Base-by-base conservation (phyloP, 2,329 filamentous ascomycete species). In the Penicillium sp. region DNA sequence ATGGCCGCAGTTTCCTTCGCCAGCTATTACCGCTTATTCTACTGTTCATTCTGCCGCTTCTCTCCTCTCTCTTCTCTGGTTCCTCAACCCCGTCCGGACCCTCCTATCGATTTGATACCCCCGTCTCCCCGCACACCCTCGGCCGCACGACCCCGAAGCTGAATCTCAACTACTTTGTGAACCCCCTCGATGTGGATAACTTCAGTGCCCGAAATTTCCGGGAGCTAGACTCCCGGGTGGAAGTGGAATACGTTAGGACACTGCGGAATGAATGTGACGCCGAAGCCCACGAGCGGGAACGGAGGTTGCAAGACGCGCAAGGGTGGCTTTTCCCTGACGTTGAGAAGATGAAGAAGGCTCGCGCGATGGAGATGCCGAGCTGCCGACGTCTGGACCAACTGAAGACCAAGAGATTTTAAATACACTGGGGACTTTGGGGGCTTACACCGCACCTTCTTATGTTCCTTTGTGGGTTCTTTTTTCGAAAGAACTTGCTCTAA, bases 301-400 rank as follows among this genome's bases (percentile, higher is more conserved):
- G 85, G 61, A 78, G 91, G 73, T 79, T 86, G 59, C 86, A 96
- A 61, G 87, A 90, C 45, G 91, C 92, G 0, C 85, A 89, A 65
- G 92, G 92, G 4, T 96, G 91, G 88, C 91, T 96, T 69, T 91
- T 85, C 72, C 84, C 86, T 53, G 91, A 97, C 67, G 80, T 85
- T 50, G 87, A 87, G 59, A 91, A 91, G 78, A 84, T 96, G 84
- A 83, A 87, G 58, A 74, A 84, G 56, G 92, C 92, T 30, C 77
- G 81, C 57, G 76, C 76, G 22, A 80, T 87, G 80, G 77, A 82
- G 43, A 80, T 85, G 78, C 80, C 78, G 70, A 82, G 77, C 63
- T 89, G 86, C 71, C 76, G 76, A 65, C 79, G 78, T 60, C 68
- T 88, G 63, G 76, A 82, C 51, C 74, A 78, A 44, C 68, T 85